Conservation (phyloP, 2,329 filamentous ascomycete species). For the Trichoderma asperellum region DNA sequence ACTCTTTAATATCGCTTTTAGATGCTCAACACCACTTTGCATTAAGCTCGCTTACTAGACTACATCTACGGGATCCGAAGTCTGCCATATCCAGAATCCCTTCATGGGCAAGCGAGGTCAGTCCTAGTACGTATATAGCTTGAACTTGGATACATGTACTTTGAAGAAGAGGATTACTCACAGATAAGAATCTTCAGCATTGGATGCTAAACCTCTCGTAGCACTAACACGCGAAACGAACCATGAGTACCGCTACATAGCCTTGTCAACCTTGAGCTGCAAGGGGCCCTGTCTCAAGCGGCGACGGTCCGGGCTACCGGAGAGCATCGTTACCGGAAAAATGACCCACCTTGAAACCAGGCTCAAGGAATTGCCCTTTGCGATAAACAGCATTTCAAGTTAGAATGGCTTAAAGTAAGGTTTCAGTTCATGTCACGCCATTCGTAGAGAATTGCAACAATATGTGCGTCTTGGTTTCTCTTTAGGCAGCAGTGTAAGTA, state of each 20-base stretch:
- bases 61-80: background rate
- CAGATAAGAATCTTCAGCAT: background rate
- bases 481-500: too few species aligned
- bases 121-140: background rate
- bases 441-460: too few species aligned
- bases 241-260: background rate
- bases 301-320: background rate
- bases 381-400: background rate
- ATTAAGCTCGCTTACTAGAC: background rate
- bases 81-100: background rate
- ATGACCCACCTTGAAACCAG: background rate
- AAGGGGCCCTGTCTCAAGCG: background rate
- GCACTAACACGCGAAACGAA: background rate
- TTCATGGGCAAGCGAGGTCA: background rate
- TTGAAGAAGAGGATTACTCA: background rate
- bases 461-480: too few species aligned
- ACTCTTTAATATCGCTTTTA: background rate
- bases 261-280: background rate
- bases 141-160: background rate
- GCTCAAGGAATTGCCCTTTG: background rate
- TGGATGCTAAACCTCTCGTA: background rate
- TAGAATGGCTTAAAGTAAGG: background rate
- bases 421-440: background rate
- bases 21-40: background rate
- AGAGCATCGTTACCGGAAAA: background rate